Base-by-base conservation (phyloP, 2,329 filamentous ascomycete species). In the Diaporthe australafricana region DNA sequence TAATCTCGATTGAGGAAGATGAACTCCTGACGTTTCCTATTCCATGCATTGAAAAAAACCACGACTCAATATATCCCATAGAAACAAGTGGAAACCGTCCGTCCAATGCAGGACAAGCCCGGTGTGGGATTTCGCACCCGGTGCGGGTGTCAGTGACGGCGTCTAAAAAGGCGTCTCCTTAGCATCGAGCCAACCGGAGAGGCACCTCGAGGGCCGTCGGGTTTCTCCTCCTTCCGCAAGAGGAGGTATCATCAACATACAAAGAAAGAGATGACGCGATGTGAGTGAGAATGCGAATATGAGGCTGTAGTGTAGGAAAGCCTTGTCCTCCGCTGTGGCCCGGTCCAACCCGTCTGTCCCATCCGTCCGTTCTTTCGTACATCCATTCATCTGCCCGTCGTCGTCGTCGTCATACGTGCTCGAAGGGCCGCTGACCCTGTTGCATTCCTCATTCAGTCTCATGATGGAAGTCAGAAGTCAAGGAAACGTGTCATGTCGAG, bases 201-300 rank as follows among this genome's bases (percentile, higher is more conserved):
- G 68, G 50, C 47, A 47, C 57, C 57, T 48, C 40, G 27, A 63
- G 22, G 22, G 57, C 57, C 57, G 30, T 48, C 57, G 38, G n/a
- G 32, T 35, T 63, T 48, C 11, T 27, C 55, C 68, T 62, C 68
- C 68, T 65, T 62, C 40, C 40, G n/a, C 47, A 47, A 48, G 53
- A 40, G 68, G 42, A 42, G 74, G 73, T 57, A 75, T 75, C 71
- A 66, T 57, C 30, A 71, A 74, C 32, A 32, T 66, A 56, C 38
- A 60, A 73, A 74, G 9, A 72, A 50, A 67, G 52, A 55, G 48
- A 70, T 66, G 57, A 65, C 42, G 67, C n/a, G 40, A 68, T 47
- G 65, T 68, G 47, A 68, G 65, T 68, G 47, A 68, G 40, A 32
- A 55, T 55, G 65, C 48, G 50, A 68, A 55, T 55, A 47, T 68